A percentile compares a stretch with the other conserved stretches of the same genome.
Conservation (phyloP, 2,329 filamentous ascomycete genomes). For the Phialophora macrospora region DNA sequence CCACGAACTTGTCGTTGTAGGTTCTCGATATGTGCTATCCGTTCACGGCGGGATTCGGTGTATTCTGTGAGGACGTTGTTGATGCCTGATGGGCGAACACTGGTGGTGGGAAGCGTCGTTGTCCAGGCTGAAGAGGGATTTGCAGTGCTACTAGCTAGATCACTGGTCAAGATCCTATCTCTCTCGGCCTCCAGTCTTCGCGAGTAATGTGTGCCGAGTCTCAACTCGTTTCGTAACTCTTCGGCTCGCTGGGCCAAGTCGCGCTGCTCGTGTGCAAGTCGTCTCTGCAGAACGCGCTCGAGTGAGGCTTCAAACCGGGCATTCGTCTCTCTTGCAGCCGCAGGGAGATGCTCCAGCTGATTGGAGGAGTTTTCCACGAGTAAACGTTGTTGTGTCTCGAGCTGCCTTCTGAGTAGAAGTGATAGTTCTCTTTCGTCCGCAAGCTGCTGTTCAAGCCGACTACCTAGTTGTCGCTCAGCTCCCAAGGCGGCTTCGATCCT, state of each 20-base stretch:
- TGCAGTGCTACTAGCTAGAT: conserved; percentile 6
- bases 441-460: conserved; percentile 36
- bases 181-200: conserved; percentile 28
- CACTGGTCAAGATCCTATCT: conserved; percentile 20
- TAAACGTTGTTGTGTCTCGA: conserved; percentile 36
- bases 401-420: conserved; percentile 33
- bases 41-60: conserved; percentile 22
- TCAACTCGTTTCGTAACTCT: conserved; percentile 34
- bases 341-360: conserved; percentile 22
- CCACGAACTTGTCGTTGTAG: conserved; percentile 36
- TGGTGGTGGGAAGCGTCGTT: conserved; percentile 34
- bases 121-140: conserved; percentile 30
- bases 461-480: conserved; percentile 34
- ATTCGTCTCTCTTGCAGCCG: conserved; percentile 26
- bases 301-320: conserved; percentile 28
- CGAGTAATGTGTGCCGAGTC: conserved; percentile 23
- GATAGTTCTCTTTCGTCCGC: conserved; percentile 37
- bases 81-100: conserved; percentile 15
- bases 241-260: conserved; percentile 32
- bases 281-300: conserved; percentile 33
- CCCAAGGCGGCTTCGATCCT: conserved; percentile 37
- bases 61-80: conserved; percentile 30
- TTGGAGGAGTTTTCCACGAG: conserved; percentile 25
- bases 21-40: conserved; percentile 33
- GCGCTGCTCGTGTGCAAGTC: conserved; percentile 34